Evolutionary conservation across 352 stramenopile genomes (phyloP).

Genomic region (Salisapilia sapeloensis): DNA sequence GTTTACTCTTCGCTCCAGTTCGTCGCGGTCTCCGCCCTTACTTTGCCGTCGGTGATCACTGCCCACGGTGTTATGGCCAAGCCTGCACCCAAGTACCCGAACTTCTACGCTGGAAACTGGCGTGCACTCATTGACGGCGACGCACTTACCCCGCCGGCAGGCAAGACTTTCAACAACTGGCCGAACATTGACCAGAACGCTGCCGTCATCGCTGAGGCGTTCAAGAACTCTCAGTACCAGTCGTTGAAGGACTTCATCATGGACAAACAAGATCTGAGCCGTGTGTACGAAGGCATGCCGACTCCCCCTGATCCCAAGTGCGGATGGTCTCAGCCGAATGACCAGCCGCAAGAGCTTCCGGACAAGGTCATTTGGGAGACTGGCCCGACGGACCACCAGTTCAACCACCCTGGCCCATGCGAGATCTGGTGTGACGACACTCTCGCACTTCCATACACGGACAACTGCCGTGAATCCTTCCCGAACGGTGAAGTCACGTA

Average conservation of each 20-base stretch:
- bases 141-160: conserved; percentile 1
- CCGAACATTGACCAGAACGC: conserved; percentile 1
- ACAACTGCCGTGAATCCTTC: conserved; percentile 4
- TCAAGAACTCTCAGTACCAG: conserved; percentile 1
- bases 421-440: conserved; percentile 5
- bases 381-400: conserved; percentile 20
- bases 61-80: conserved; percentile 6
- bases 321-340: conserved; percentile 4
- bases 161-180: conserved; percentile 2
- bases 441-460: conserved; percentile 3
- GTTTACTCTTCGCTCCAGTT: too few relatives aligned
- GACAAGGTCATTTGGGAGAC: conserved; percentile 12
- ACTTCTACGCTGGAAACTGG: conserved; percentile 3
- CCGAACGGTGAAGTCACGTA: conserved; percentile 2
- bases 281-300: neutral
- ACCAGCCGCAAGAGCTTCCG: conserved; percentile 3
- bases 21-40: too few relatives aligned
- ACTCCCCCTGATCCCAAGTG: conserved; percentile 5
- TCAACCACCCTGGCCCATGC: conserved; percentile 11
- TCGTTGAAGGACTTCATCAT: conserved; percentile 6
- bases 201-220: neutral
- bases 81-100: conserved; percentile 3
- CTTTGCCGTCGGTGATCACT: neutral
- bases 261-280: conserved; percentile 14
- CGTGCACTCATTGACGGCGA: neutral